Evolutionary conservation across 345 rosid genomes (phyloP).

Genomic region (Eucalyptus sp.): DNA sequence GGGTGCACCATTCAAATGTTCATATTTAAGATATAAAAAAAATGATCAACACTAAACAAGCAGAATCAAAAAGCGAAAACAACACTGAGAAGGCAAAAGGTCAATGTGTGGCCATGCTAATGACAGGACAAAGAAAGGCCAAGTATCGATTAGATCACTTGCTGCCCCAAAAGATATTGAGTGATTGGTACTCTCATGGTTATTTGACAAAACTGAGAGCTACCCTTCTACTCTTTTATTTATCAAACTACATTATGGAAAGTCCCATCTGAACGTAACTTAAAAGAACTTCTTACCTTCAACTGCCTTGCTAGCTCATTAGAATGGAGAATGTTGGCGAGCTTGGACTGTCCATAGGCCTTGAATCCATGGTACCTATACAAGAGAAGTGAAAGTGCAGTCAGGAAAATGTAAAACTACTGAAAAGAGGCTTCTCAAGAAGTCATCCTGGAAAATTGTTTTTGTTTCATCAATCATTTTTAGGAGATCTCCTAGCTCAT

Average conservation of each 20-base stretch:
- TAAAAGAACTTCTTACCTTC: conserved; percentile 30
- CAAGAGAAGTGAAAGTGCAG: neutral
- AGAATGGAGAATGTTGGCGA: conserved; percentile 71
- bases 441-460: neutral
- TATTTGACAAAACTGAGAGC: neutral
- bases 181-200: neutral
- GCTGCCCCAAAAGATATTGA: neutral
- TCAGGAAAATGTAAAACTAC: neutral
- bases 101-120: neutral
- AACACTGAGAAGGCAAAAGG: neutral
- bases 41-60: neutral
- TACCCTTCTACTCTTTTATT: neutral
- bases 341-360: conserved; percentile 76
- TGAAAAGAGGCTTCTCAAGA: neutral
- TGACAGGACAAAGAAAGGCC: neutral
- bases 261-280: neutral
- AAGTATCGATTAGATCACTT: neutral
- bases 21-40: neutral
- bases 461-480: neutral
- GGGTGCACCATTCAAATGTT: neutral
- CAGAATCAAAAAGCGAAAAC: neutral
- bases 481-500: neutral
- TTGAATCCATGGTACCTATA: conserved; percentile 35
- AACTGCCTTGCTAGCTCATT: conserved; percentile 64
- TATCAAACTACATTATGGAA: neutral